These are phyloP conservation scores for Camellia granthamiana DNA, from an alignment of 148 eudicot species.

Conservation along the genomic window DNA sequence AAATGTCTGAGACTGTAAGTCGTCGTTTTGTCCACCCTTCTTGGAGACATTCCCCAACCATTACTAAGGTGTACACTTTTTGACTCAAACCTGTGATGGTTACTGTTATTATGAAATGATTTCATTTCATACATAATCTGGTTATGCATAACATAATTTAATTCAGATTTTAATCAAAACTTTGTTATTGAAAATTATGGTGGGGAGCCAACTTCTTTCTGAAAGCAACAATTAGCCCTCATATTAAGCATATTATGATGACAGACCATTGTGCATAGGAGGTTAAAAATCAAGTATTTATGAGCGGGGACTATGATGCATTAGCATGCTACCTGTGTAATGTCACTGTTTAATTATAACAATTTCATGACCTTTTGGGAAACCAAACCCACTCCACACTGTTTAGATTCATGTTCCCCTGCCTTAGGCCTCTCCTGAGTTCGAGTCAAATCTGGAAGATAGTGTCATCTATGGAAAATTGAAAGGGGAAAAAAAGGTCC, in stretches of 20 bases:
- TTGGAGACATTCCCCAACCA: conserved; percentile 81
- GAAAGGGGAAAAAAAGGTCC: no score
- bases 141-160: not conserved
- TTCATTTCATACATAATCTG: not conserved
- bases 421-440: no score
- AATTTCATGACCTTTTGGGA: no score
- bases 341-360: no score
- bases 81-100: conserved; percentile 4
- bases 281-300: not conserved
- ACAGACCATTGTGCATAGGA: not conserved
- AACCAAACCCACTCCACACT: no score
- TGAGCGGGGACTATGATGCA: not conserved
- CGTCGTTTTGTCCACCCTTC: conserved; percentile 83
- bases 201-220: not conserved
- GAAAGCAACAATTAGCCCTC: not conserved
- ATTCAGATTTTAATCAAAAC: not conserved
- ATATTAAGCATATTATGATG: not conserved
- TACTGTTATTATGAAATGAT: not conserved
- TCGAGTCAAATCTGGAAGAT: no score
- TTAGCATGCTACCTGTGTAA: not conserved
- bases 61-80: conserved; percentile 63
- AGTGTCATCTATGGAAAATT: no score
- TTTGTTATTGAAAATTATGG: not conserved
- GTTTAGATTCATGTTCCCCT: no score
- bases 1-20: conserved; percentile 79